Evolutionary conservation across 306 rosid genomes (phyloP).

Genomic region (Inga leiocalycina): DNA sequence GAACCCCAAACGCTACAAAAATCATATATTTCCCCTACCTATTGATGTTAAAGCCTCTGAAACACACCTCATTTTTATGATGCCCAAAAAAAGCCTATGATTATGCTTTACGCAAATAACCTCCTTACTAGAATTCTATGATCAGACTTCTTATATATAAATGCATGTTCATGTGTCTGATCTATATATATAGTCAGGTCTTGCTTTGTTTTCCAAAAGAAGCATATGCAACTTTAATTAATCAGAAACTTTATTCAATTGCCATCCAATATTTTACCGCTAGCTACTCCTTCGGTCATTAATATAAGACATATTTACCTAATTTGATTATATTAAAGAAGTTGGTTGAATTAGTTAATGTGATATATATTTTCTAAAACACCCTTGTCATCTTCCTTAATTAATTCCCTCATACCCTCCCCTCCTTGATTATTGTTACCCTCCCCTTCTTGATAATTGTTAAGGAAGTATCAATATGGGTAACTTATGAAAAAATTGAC

Average conservation of each 20-base stretch:
- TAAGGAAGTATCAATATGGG: too few relatives aligned
- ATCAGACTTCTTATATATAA: not conserved
- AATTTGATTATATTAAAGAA: too few relatives aligned
- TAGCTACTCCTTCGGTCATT: not conserved
- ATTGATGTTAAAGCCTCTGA: not conserved
- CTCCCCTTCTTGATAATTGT: too few relatives aligned
- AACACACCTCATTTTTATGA: not conserved
- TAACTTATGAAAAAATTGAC: too few relatives aligned
- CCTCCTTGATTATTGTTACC: too few relatives aligned
- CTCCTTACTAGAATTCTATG: not conserved
- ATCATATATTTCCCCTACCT: not conserved
- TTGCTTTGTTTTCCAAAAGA: not conserved
- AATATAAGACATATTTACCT: too few relatives aligned
- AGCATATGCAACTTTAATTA: not conserved
- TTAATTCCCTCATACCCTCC: too few relatives aligned
- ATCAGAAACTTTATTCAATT: not conserved
- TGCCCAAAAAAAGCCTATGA: conserved; percentile 3
- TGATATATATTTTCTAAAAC: too few relatives aligned
- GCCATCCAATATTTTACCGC: not conserved
- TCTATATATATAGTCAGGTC: not conserved
- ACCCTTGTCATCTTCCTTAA: too few relatives aligned
- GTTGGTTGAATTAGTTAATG: too few relatives aligned
- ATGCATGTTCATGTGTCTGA: not conserved
- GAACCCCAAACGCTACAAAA: not conserved
- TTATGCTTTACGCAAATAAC: conserved; percentile 19